These are phyloP conservation scores for Cyberlindnera sargentensis DNA, from an alignment of 805 yeast genomes.

Conservation along the genomic window DNA sequence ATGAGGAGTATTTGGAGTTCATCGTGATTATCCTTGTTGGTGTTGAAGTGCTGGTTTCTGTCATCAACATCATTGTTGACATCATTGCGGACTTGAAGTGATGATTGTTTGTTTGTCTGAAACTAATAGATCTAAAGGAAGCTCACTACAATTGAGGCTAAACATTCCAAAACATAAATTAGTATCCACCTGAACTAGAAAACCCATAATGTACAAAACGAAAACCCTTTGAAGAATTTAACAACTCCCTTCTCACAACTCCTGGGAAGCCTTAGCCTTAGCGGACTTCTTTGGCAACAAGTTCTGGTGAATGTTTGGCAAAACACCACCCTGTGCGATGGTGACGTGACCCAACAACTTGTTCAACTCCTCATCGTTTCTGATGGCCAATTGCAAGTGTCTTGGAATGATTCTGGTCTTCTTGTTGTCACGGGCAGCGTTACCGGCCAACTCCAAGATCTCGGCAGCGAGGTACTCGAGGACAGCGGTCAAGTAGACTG, in stretches of 20 bases:
- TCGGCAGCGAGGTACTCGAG: slow-evolving; percentile 97
- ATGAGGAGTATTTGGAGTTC: slow-evolving; percentile 85
- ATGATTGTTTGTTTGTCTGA: not conserved
- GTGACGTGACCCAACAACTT: slow-evolving; percentile 89
- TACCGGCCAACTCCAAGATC: slow-evolving; percentile 97
- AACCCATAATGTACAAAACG: slow-evolving; percentile 20
- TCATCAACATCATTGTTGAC: slow-evolving; percentile 69
- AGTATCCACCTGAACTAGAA: slow-evolving; percentile 21
- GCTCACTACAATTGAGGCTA: not conserved
- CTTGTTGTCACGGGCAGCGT: slow-evolving; percentile 99
- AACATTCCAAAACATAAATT: slow-evolving; percentile 16
- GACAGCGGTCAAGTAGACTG: slow-evolving; percentile 95
- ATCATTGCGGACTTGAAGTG: slow-evolving; percentile 29
- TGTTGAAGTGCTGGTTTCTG: slow-evolving; percentile 84
- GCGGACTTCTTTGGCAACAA: slow-evolving; percentile 74
- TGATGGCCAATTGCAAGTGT: slow-evolving; percentile 96
- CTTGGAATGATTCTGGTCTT: slow-evolving; percentile 98
- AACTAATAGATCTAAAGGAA: not conserved
- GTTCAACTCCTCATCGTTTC: slow-evolving; percentile 98
- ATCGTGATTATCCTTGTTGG: slow-evolving; percentile 88
- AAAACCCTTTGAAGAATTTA: slow-evolving; percentile 9
- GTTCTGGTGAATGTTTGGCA: slow-evolving; percentile 95
- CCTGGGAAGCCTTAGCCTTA: slow-evolving; percentile 60
- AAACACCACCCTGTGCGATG: slow-evolving; percentile 99
- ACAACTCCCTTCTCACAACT: slow-evolving; percentile 33